Conservation (phyloP, 345 rosid genomes). For the Brassica cretica region DNA sequence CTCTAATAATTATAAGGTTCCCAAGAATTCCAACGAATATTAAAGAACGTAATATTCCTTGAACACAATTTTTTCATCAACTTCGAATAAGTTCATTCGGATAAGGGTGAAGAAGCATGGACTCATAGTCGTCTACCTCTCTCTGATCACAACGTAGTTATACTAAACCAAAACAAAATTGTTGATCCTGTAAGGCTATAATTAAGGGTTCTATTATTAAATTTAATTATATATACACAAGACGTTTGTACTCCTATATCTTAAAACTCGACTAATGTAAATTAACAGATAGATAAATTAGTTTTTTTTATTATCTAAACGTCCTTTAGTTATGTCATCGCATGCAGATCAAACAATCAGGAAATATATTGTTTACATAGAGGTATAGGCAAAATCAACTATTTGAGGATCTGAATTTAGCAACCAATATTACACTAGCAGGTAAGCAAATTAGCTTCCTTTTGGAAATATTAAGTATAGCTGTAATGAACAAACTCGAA, state of each 20-base stretch:
- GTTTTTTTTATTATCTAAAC: background rate
- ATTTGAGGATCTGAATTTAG: background rate
- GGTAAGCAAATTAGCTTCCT: background rate
- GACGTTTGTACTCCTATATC: background rate
- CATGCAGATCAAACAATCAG: background rate
- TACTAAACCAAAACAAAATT: constrained; percentile 1
- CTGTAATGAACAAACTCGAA: too few species aligned
- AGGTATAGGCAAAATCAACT: background rate
- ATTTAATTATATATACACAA: background rate
- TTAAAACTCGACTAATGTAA: background rate
- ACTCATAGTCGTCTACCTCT: constrained; percentile 13
- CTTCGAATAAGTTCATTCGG: constrained; percentile 24
- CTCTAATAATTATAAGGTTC: constrained; percentile 26
- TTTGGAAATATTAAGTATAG: background rate
- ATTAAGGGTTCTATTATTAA: background rate
- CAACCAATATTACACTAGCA: background rate
- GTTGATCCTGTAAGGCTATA: background rate
- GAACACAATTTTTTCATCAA: background rate
- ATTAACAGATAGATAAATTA: background rate
- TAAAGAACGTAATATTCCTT: constrained; percentile 3
- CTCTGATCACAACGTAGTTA: constrained; percentile 13
- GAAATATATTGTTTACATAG: background rate
- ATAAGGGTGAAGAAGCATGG: constrained; percentile 33
- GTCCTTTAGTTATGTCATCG: background rate
- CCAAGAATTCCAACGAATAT: constrained; percentile 23